Base-by-base conservation (phyloP, 208 protist genomes). In the Trypanosoma boissoni region DNA sequence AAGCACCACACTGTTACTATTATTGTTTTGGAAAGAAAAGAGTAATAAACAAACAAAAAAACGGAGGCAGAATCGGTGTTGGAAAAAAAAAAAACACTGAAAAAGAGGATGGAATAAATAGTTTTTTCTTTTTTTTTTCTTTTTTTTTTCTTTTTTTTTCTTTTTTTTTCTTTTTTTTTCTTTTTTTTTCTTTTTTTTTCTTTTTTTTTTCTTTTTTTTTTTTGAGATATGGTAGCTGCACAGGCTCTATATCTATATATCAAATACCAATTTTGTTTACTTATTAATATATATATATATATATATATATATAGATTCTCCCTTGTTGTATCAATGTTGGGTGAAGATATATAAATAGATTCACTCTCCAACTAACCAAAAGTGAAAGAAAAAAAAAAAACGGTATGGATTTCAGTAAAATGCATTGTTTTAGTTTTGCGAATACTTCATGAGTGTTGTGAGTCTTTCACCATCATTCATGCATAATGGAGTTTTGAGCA, bases 151-250 rank as follows among this genome's bases (percentile, higher is more conserved):
- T 21, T 18, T 44, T 42, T 21, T 52, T 44, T 52, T 42, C 16
- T 42, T 20, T 62, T 5, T 62, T 36, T 52, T n/a, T 29, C 8
- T 28, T 42, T 12, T 37, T 44, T 52, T 0, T 55, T 21, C 39
- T 12, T 49, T 37, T 34, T 36, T 36, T 55, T 48, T 53, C 27
- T 36, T 24, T 21, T 44, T 20, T 37, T 0, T 57, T 66, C 51
- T 29, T 52, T 23, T 50, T 65, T 32, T 31, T 26, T 26, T 1
- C 23, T 27, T 7, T 42, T 57, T 6, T 39, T 39, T 39, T 16
- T 12, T 39, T 39, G 34, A 39, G 34, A 16, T 39, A 16, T 39
- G 12, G 8, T 39, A 6, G 6, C 34, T 39, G n/a, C 34, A 16
- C 34, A 16, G 8, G 6, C 34, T 39, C 34, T 39, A 6, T 39